A percentile compares a stretch with the other conserved stretches of the same genome.
These are phyloP conservation scores for Trypanosoma mega DNA, from an alignment of 208 protist species.

Conservation along the genomic window DNA sequence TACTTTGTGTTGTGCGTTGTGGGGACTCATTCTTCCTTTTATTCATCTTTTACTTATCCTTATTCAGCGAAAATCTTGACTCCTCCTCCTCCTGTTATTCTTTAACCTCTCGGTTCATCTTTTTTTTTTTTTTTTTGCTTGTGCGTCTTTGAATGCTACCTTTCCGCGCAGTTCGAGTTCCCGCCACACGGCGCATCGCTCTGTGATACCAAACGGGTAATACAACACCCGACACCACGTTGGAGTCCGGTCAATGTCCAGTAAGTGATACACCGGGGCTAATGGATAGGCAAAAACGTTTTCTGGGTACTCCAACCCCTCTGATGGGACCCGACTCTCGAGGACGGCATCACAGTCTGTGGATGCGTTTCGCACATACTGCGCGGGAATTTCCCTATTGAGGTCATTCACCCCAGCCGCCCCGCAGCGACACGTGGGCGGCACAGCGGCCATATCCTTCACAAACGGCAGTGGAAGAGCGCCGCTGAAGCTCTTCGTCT, in stretches of 20 bases:
- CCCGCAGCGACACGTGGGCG: conserved; percentile 37
- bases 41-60: too few relatives aligned
- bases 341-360: conserved; percentile 52
- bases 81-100: too few relatives aligned
- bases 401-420: conserved; percentile 43
- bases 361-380: conserved; percentile 42
- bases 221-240: conserved; percentile 73
- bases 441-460: neutral
- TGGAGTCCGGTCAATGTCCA: conserved; percentile 55
- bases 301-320: conserved; percentile 13
- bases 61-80: too few relatives aligned
- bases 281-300: conserved; percentile 24
- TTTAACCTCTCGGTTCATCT: too few relatives aligned
- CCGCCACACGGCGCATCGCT: conserved; percentile 44
- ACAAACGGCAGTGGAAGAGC: conserved; percentile 47
- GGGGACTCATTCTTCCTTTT: too few relatives aligned
- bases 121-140: too few relatives aligned
- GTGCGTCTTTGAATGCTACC: too few relatives aligned
- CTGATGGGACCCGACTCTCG: conserved; percentile 28
- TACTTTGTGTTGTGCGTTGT: too few relatives aligned
- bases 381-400: conserved; percentile 44
- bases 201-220: conserved; percentile 60
- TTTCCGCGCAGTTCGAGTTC: conserved; percentile 32
- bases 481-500: conserved; percentile 29
- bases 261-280: conserved; percentile 24